Base-by-base conservation (phyloP, 495 filamentous ascomycete species). In the Glarea lozoyensis region DNA sequence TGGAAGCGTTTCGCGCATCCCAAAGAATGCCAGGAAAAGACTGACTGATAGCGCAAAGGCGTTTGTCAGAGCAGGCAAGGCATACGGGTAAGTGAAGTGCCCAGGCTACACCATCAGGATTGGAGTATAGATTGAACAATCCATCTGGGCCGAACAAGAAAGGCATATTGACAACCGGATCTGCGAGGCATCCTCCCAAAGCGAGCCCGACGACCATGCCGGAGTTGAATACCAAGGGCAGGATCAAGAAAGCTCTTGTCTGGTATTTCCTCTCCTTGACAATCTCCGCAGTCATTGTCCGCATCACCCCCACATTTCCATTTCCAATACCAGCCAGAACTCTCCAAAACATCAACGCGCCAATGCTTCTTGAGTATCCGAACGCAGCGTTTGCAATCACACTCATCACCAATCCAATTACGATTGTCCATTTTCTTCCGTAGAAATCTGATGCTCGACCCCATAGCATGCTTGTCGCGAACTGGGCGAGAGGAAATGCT, bases 151-250 rank as follows among this genome's bases (percentile, higher is more conserved):
- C 84, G 50, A 89, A 88, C 0, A 88, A 23, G 12, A 63, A 59
- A 1, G 85, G 79, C 46, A 80, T 73, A 27, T 67, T 81, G 2
- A 65, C 66, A 1, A 76, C 70, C 0, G 86, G 86, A 56, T 92
- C 83, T 4, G 84, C 82, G 37, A 89, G 60, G 20, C 78, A 58
- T 10, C 86, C 86, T 13, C 51, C 51, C 9, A 54, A 22, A 1
- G 46, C 46, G 2, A 54, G 33, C n/a, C 51, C 51, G 30, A 81
- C 66, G 39, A 90, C 81, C 18, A 87, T 79, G 0, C 84, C 85
- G 15, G 73, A 57, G 43, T 88, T 90, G 52, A 86, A 88, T 21
- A 79, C 81, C 67, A 90, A 77, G 0, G 86, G 87, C 36, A 93
- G 52, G n/a, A 92, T 63, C 30, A 88, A 56, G 46, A 90, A 90